Conservation (phyloP, 164 flowering plant genomes). For the Nymphaea thermarum region DNA sequence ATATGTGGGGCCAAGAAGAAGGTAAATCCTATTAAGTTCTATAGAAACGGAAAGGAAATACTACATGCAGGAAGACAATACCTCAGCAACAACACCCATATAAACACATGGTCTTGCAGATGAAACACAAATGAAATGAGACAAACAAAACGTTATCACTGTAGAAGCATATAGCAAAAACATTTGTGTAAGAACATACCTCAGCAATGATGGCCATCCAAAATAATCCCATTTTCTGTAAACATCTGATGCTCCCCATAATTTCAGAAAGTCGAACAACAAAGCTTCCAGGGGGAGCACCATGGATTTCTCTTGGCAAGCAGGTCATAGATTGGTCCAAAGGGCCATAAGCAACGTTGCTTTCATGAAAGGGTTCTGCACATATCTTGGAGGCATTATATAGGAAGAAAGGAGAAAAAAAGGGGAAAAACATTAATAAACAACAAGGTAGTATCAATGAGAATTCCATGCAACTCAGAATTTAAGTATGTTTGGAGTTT, state of each 20-base stretch:
- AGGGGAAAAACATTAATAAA: constrained; percentile 27
- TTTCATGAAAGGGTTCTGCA: constrained; percentile 55
- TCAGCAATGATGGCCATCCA: constrained; percentile 70
- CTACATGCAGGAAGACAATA: no score
- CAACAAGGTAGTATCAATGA: not conserved
- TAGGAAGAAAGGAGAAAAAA: constrained; percentile 56
- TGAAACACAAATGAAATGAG: no score
- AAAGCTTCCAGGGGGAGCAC: constrained; percentile 73
- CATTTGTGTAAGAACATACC: constrained; percentile 33
- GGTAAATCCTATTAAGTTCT: no score
- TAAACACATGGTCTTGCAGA: no score
- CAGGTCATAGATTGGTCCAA: constrained; percentile 16
- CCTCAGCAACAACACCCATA: no score
- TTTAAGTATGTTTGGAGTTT: not conserved
- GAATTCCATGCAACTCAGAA: not conserved
- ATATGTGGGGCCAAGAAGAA: no score
- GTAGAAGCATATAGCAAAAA: no score
- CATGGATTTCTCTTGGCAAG: constrained; percentile 72
- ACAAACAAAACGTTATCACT: no score
- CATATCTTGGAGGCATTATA: constrained; percentile 78
- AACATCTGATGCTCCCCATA: constrained; percentile 57
- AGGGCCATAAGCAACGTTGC: constrained; percentile 23
- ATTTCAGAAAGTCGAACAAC: constrained; percentile 72
- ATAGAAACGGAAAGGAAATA: no score
- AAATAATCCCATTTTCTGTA: constrained; percentile 62